phyloP scores from a whole-genome alignment of 441 rosid species.

The Pelargonium exstipulatum region DNA sequence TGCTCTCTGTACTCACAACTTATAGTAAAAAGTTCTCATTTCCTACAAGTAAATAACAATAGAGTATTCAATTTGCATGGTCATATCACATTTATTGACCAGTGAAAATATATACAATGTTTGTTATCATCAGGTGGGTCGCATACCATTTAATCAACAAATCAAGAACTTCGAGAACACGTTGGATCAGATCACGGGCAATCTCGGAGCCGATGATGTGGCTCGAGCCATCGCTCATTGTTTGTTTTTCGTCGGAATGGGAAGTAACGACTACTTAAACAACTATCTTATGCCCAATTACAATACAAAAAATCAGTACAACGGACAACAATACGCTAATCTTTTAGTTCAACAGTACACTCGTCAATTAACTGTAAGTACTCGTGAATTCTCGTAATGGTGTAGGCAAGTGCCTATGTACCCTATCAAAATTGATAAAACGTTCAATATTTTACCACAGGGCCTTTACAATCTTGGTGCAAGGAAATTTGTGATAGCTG shows the following conservation, averaged over 20 bases:
- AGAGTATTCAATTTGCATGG: too few relatives aligned
- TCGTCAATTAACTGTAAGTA: slow-evolving; percentile 63
- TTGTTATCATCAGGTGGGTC: slow-evolving; percentile 53
- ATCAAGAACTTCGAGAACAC: slow-evolving; percentile 73
- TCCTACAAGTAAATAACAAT: too few relatives aligned
- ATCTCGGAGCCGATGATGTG: slow-evolving; percentile 47
- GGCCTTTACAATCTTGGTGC: slow-evolving; percentile 79
- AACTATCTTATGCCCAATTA: slow-evolving; percentile 93
- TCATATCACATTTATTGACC: too few relatives aligned
- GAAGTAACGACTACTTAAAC: slow-evolving; percentile 91
- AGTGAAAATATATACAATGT: background rate
- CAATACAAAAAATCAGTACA: slow-evolving; percentile 54
- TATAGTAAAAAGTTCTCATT: too few relatives aligned
- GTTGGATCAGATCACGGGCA: slow-evolving; percentile 51
- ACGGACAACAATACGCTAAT: slow-evolving; percentile 66
- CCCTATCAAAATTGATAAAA: too few relatives aligned
- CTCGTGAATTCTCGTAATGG: too few relatives aligned
- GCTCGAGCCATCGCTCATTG: slow-evolving; percentile 45
- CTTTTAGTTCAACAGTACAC: slow-evolving; percentile 58
- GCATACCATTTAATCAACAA: slow-evolving; percentile 76
- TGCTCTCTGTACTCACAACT: too few relatives aligned
- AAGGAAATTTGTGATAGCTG: slow-evolving; percentile 66
- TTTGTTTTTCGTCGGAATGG: slow-evolving; percentile 84
- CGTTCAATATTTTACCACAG: slow-evolving; percentile 26
- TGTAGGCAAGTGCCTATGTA: too few relatives aligned